A percentile compares a stretch with the other conserved stretches of the same genome.
phyloP scores from a whole-genome alignment of 2,329 filamentous ascomycete species.

The Juglanconis oblonga region DNA sequence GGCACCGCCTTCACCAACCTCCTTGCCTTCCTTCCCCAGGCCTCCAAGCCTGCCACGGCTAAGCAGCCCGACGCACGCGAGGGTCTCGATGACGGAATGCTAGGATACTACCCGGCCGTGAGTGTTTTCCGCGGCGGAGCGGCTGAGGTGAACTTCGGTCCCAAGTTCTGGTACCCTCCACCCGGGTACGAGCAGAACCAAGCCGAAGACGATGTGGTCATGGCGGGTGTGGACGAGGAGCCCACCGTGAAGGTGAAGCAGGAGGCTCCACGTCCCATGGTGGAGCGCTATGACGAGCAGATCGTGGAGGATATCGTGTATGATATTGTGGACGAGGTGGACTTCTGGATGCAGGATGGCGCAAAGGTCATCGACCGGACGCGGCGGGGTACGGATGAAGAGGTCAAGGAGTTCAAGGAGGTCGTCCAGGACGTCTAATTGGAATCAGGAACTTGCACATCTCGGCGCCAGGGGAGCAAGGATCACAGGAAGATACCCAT shows the following conservation, averaged over 20 bases:
- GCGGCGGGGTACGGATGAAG: constrained; percentile 36
- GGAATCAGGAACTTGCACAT: not conserved
- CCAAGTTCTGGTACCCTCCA: constrained; percentile 87
- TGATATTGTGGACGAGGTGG: constrained; percentile 91
- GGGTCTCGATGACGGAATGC: constrained; percentile 88
- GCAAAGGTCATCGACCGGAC: constrained; percentile 46
- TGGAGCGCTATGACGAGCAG: constrained; percentile 84
- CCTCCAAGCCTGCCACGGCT: constrained; percentile 65
- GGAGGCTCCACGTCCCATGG: constrained; percentile 53
- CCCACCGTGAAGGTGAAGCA: constrained; percentile 16
- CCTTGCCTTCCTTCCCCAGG: constrained; percentile 86
- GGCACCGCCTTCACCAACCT: constrained; percentile 87
- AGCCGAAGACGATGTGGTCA: constrained; percentile 45
- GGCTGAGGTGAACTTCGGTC: constrained; percentile 91
- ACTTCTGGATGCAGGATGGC: constrained; percentile 77
- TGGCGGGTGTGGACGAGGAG: constrained; percentile 37
- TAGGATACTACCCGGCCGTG: constrained; percentile 93
- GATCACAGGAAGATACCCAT: constrained; percentile 10
- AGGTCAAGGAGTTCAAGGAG: constrained; percentile 60
- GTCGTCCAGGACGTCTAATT: constrained; percentile 59
- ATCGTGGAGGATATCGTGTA: constrained; percentile 92
- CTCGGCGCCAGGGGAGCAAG: constrained; percentile 1
- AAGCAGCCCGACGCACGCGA: constrained; percentile 71
- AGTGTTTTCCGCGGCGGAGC: constrained; percentile 90
- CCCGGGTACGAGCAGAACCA: constrained; percentile 48